Base-by-base conservation (phyloP, 768 basidiomycete species). In the Lepiota brunneoincarnata region DNA sequence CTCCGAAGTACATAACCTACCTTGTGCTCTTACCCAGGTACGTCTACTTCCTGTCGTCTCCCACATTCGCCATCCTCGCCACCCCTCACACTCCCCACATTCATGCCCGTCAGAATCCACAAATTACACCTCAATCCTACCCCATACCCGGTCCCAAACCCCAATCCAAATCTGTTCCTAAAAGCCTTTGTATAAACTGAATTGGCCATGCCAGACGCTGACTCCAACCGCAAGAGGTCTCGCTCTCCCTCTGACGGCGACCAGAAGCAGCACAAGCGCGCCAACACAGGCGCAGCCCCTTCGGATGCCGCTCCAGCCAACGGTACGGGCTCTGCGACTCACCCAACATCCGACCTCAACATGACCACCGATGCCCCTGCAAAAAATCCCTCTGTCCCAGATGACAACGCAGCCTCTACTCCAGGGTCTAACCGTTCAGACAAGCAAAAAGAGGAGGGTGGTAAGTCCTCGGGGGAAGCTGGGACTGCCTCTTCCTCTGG, bases 201-300 rank as follows among this genome's bases (percentile, higher is more conserved):
- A 79, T 80, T 78, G 79, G 82, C 78, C 71, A 90, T 89, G 88
- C 84, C 86, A 89, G 89, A 90, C 79, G 80, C 82, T 77, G 89
- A 91, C 76, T 78, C 80, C 61, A 89, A 78, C 69, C 87, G 89
- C 74, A 92, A 92, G 73, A 82, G 90, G 65, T 92, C 90, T 62
- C 90, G 90, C 67, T 92, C 90, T 49, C 85, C 89, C 55, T 90
- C 88, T 66, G 87, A 89, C 74, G 80, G 76, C 68, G 89, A 91
- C 65, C 84, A 84, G 66, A 90, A 91, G 74, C 80, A 82, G 61
- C 76, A 86, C 70, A 92, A 92, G 75, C 87, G 90, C 69, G 79
- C 86, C 71, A 92, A 92, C 69, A 92, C 86, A 59, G 90, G 89
- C 76, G 78, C 77, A 66, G 69, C 79, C 57, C 73, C 79, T 64